These are phyloP conservation scores for Crithidia bombi DNA, from an alignment of 208 protist species.

Conservation along the genomic window DNA sequence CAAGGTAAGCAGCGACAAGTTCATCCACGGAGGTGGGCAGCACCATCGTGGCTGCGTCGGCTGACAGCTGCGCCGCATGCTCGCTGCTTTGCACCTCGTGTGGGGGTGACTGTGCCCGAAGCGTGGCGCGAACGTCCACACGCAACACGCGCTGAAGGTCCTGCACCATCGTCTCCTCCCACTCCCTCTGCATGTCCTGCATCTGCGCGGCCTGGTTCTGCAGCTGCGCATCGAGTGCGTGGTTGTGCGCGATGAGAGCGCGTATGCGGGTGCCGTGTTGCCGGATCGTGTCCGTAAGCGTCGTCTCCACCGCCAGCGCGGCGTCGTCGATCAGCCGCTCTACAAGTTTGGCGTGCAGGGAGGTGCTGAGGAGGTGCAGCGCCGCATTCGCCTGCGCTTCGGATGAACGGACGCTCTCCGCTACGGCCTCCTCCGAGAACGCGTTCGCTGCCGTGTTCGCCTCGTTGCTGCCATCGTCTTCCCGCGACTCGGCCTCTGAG, in stretches of 20 bases:
- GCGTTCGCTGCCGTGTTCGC: background rate
- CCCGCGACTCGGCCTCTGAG: constrained; percentile 1
- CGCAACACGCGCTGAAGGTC: constrained; percentile 32
- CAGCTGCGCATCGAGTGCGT: constrained; percentile 17
- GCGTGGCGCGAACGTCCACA: constrained; percentile 21
- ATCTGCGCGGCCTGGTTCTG: constrained; percentile 15
- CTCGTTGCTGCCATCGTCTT: background rate
- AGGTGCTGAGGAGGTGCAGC: constrained; percentile 26
- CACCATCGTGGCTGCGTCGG: background rate
- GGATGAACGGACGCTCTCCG: constrained; percentile 11
- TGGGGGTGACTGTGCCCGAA: background rate
- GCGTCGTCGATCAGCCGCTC: constrained; percentile 40
- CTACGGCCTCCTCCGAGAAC: constrained; percentile 18
- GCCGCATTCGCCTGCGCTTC: constrained; percentile 30
- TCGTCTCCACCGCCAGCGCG: constrained; percentile 20
- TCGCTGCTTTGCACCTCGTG: background rate
- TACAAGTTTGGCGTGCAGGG: constrained; percentile 36
- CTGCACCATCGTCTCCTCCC: constrained; percentile 14
- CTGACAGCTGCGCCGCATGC: background rate
- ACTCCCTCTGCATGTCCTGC: constrained; percentile 7
- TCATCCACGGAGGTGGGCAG: constrained; percentile 15
- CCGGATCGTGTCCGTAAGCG: constrained; percentile 24
- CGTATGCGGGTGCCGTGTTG: constrained; percentile 26
- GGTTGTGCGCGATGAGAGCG: constrained; percentile 26
- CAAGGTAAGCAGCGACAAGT: constrained; percentile 35